Evolutionary conservation across 2,329 filamentous ascomycete genomes (phyloP), one percentile per base, ranked within the genome.

Genomic region (Teratosphaeria gauchensis): DNA sequence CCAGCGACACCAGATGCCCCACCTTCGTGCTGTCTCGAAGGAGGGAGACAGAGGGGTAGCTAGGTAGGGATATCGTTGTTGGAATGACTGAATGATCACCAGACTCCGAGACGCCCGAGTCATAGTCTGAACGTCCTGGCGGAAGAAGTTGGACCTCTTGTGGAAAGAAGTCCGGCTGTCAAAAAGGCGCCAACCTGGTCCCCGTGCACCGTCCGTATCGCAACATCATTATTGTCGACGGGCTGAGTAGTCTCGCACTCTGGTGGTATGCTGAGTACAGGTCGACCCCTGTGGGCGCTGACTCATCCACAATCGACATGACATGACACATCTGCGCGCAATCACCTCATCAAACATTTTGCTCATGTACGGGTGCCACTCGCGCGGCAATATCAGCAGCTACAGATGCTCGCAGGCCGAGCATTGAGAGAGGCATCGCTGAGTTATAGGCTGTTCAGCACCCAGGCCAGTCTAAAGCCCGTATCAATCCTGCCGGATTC

Each of bases 401-500:
- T 51, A 33, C 53, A 46, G 35, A 64, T 64, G 62, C 59, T 64
- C 42, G 35, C 53, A 16, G 24, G 53, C 46, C 60, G 57, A 56
- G 54, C 54, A 46, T 54, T 53, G 8, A 38, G 16, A 16, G 12
- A 33, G 5, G n/a, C 31, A 32, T 19, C 16, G 14, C 16, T 38
- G 32, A 53, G 12, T 60, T 62, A 55, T 61, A 63, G 60, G 59
- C 19, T 12, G 7, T 61, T 63, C 54, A 56, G 38, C 53, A 61
- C 59, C 31, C n/a, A 33, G 42, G 57, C 42, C 51, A 52, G 28
- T 4, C 57, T 58, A 24, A 62, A 59, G 35, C 54, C 59, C 12
- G 65, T 73, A 5, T 59, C 62, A 12, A 59, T 59, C 12, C 64
- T 74, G 3, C 51, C 60, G 14, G 63, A 70, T 59, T 63, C 61